A percentile compares a stretch with the other conserved stretches of the same genome.
phyloP scores from a whole-genome alignment of 169 alveolate genomes.

The Cryptosporidium ubiquitum region DNA sequence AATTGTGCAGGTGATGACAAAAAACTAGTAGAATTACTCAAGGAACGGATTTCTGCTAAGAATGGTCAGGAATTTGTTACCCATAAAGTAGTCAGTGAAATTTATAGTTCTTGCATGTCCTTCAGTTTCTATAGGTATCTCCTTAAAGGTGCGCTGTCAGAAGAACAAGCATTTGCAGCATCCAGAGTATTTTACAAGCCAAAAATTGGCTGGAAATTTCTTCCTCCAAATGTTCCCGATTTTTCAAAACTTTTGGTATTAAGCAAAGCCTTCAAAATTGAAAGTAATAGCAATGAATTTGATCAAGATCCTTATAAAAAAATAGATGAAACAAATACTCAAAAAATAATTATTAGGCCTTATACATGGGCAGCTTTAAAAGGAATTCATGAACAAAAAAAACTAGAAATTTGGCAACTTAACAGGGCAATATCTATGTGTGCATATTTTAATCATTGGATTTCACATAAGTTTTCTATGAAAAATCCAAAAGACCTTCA shows the following conservation, averaged over 20 bases:
- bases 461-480: conserved; percentile 18
- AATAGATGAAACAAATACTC: background rate
- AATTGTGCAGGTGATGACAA: conserved; percentile 31
- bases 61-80: conserved; percentile 25
- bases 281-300: background rate
- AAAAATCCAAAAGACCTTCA: background rate
- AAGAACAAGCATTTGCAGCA: conserved; percentile 72
- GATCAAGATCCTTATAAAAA: background rate
- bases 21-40: conserved; percentile 19
- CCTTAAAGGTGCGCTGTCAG: conserved; percentile 59
- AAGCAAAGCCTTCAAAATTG: conserved; percentile 28
- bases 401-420: conserved; percentile 57
- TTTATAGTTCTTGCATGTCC: conserved; percentile 36
- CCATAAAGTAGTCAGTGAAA: conserved; percentile 8
- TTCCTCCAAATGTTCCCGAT: conserved; percentile 65
- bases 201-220: conserved; percentile 45
- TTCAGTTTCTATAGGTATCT: conserved; percentile 48
- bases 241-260: conserved; percentile 42
- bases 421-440: conserved; percentile 68
- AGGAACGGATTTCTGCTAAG: background rate
- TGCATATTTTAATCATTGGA: conserved; percentile 68
- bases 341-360: conserved; percentile 1
- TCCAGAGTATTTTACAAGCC: conserved; percentile 71
- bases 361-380: conserved; percentile 36
- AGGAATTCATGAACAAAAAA: background rate